These are phyloP conservation scores for Brassica rapa DNA, from an alignment of 345 rosid genomes.

Conservation along the genomic window DNA sequence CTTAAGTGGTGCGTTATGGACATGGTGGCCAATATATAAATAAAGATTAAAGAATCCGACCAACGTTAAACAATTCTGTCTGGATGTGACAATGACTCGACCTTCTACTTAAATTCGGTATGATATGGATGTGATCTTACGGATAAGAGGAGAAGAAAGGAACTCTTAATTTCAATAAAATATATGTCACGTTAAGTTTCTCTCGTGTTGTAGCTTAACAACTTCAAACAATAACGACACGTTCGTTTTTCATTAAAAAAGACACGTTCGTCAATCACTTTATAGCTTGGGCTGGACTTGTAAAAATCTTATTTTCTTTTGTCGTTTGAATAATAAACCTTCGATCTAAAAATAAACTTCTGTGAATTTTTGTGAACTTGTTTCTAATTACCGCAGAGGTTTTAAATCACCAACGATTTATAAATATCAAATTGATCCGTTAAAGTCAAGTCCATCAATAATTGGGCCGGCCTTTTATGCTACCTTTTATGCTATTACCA, in stretches of 20 bases:
- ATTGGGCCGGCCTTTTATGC: not conserved
- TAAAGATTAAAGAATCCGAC: constrained; percentile 30
- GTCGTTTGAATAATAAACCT: no score
- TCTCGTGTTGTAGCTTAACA: constrained; percentile 25
- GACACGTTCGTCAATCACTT: not conserved
- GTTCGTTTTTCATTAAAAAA: no score
- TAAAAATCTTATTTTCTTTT: no score
- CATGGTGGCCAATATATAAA: constrained; percentile 27
- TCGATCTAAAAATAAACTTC: no score
- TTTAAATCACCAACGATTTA: not conserved
- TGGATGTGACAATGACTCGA: constrained; percentile 37
- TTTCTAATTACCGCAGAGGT: not conserved
- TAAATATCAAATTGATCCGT: not conserved
- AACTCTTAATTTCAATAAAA: not conserved
- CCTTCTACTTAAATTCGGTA: constrained; percentile 30
- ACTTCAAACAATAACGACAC: constrained; percentile 7
- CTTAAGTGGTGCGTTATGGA: constrained; percentile 5
- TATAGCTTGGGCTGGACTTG: not conserved
- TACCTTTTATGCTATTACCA: not conserved
- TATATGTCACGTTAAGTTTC: constrained; percentile 11
- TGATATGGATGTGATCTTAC: constrained; percentile 27
- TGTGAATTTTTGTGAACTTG: not conserved
- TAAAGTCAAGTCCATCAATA: not conserved
- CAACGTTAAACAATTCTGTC: constrained; percentile 30
- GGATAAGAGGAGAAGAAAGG: constrained; percentile 19